A percentile compares a stretch with the other conserved stretches of the same genome.
phyloP scores from a whole-genome alignment of 176 grass and related monocot species.

The Otatea glauca region DNA sequence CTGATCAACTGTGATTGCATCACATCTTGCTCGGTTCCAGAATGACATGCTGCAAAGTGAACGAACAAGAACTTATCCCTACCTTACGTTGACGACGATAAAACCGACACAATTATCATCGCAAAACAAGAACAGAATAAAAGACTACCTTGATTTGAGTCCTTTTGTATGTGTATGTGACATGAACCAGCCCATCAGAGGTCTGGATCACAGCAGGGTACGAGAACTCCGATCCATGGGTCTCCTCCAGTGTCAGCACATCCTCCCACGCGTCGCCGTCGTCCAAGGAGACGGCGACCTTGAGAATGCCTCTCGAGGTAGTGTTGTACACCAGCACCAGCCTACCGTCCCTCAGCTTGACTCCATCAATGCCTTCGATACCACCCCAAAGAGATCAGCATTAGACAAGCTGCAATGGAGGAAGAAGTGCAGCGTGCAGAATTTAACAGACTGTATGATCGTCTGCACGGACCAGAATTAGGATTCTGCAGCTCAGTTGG shows the following conservation, averaged over 20 bases:
- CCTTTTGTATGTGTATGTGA: slow-evolving; percentile 67
- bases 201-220: slow-evolving; percentile 62
- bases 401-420: not conserved
- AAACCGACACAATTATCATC: not conserved
- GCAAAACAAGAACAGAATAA: not conserved
- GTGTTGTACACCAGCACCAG: slow-evolving; percentile 59
- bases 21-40: slow-evolving; percentile 29
- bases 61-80: not conserved
- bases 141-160: slow-evolving; percentile 67
- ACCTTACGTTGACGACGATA: not conserved
- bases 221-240: slow-evolving; percentile 58
- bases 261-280: slow-evolving; percentile 62
- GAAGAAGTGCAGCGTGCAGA: not conserved
- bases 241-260: slow-evolving; percentile 58
- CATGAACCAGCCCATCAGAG: slow-evolving; percentile 52
- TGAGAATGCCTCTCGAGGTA: slow-evolving; percentile 55
- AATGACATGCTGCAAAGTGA: slow-evolving; percentile 46
- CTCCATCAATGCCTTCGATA: slow-evolving; percentile 55
- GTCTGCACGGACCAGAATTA: slow-evolving; percentile 46
- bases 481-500: slow-evolving; percentile 59
- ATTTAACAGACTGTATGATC: not conserved
- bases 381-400: not conserved
- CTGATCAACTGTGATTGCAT: not conserved
- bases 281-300: slow-evolving; percentile 55
- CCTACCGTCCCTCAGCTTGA: slow-evolving; percentile 65